Evolutionary conservation across 208 protist genomes (phyloP).

Genomic region (Strigomonas culicis): DNA sequence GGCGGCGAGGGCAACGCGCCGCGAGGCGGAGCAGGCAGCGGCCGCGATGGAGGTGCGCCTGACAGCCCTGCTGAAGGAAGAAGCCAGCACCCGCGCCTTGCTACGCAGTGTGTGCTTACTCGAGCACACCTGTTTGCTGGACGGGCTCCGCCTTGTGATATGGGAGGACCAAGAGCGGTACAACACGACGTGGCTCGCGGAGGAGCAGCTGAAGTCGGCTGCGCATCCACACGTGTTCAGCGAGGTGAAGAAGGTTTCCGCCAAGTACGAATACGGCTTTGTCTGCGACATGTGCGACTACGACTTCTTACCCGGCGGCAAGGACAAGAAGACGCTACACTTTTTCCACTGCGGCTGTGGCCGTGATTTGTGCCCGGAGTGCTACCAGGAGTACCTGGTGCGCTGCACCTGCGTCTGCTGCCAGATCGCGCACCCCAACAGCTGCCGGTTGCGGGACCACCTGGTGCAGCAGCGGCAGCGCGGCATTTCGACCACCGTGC

Average conservation of each 20-base stretch:
- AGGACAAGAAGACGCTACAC: conserved; percentile 32
- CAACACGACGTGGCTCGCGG: conserved; percentile 71
- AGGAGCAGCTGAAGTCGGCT: conserved; percentile 72
- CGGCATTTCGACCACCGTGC: neutral
- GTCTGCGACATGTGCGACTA: conserved; percentile 84
- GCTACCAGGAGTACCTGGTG: conserved; percentile 47
- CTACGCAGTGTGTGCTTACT: conserved; percentile 46
- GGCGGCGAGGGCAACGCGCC: too few relatives aligned
- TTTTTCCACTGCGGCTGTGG: conserved; percentile 88
- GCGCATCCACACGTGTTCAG: conserved; percentile 77
- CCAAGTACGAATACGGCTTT: conserved; percentile 73
- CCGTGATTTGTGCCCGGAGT: conserved; percentile 78
- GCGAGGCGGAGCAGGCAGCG: too few relatives aligned
- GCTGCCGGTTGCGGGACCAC: conserved; percentile 61
- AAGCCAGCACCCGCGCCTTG: conserved; percentile 25
- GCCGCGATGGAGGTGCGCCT: conserved; percentile 17
- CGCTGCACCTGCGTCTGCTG: conserved; percentile 74
- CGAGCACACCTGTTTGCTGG: conserved; percentile 5
- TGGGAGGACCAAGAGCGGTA: conserved; percentile 74
- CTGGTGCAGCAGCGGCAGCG: conserved; percentile 9
- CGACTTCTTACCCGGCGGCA: conserved; percentile 57
- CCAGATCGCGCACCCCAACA: conserved; percentile 52
- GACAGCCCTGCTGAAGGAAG: conserved; percentile 27
- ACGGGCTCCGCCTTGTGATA: conserved; percentile 43
- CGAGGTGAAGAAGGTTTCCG: conserved; percentile 28